These are phyloP conservation scores for Wallacemonas sp. DNA, from an alignment of 208 protist species.

Conservation along the genomic window DNA sequence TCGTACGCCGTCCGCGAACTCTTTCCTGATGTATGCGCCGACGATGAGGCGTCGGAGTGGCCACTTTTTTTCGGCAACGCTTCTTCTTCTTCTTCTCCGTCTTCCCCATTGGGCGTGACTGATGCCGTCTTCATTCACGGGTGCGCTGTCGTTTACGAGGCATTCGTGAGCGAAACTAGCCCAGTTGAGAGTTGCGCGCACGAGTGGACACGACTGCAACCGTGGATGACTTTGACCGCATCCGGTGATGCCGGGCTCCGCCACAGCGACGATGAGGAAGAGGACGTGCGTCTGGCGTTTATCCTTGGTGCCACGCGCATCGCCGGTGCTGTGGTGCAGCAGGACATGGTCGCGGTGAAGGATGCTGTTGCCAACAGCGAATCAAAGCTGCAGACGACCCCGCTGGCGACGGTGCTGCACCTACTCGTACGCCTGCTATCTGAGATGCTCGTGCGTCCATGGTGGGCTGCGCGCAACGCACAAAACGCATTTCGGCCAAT, in stretches of 20 bases:
- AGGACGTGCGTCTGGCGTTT: neutral
- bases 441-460: slow-evolving; percentile 28
- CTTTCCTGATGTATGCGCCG: no score
- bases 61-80: no score
- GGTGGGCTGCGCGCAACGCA: slow-evolving; percentile 22
- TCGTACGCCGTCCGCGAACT: slow-evolving; percentile 32
- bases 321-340: neutral
- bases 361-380: no score
- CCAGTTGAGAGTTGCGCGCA: slow-evolving; percentile 2
- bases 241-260: no score
- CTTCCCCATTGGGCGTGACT: no score
- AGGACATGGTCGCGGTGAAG: no score
- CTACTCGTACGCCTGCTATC: slow-evolving; percentile 27
- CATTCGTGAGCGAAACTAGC: neutral
- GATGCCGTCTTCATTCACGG: slow-evolving; percentile 13
- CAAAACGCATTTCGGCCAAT: slow-evolving; percentile 32
- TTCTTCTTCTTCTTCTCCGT: neutral
- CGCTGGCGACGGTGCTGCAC: slow-evolving; percentile 13
- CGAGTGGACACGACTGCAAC: neutral
- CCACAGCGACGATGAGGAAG: no score
- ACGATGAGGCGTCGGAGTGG: no score
- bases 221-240: neutral
- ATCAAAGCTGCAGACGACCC: no score
- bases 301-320: neutral
- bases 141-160: slow-evolving; percentile 10